Evolutionary conservation across 2,329 filamentous ascomycete species (phyloP).

Genomic region (Curvularia hawaiiensis): DNA sequence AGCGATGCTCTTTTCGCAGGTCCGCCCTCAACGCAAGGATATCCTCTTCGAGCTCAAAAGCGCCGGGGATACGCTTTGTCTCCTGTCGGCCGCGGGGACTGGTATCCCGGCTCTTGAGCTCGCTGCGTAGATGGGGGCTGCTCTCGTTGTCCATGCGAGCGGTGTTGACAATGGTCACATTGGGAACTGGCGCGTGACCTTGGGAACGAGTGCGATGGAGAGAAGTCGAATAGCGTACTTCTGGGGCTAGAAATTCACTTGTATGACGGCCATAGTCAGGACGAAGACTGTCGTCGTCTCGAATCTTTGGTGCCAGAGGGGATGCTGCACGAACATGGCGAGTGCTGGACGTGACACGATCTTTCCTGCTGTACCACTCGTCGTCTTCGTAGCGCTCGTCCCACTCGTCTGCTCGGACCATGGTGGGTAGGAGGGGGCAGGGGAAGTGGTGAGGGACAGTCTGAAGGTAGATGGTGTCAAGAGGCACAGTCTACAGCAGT

Average conservation of each 20-base stretch:
- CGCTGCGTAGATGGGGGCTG: slow-evolving; percentile 41
- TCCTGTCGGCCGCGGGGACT: slow-evolving; percentile 38
- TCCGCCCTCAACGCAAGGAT: slow-evolving; percentile 39
- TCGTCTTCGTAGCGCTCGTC: slow-evolving; percentile 39
- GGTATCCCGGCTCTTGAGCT: slow-evolving; percentile 31
- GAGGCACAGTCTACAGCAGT: background rate
- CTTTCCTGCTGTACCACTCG: slow-evolving; percentile 35
- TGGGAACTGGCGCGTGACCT: slow-evolving; percentile 51
- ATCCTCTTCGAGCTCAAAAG: slow-evolving; percentile 45
- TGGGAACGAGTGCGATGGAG: slow-evolving; percentile 53
- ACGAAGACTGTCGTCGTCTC: slow-evolving; percentile 23
- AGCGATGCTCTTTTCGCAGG: slow-evolving; percentile 31
- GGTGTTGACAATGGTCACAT: slow-evolving; percentile 55
- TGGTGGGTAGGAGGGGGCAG: slow-evolving; percentile 9
- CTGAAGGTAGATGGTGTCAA: background rate
- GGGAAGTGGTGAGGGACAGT: background rate
- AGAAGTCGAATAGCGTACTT: slow-evolving; percentile 34
- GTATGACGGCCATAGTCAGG: slow-evolving; percentile 33
- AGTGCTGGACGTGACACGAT: slow-evolving; percentile 30
- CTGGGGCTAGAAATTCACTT: slow-evolving; percentile 39
- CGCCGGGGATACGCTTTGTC: slow-evolving; percentile 36
- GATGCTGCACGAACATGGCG: slow-evolving; percentile 38
- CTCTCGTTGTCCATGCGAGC: slow-evolving; percentile 47
- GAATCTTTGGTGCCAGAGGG: slow-evolving; percentile 19
- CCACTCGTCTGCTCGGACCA: slow-evolving; percentile 36